Evolutionary conservation across 2,329 filamentous ascomycete species (phyloP).

Genomic region (Fusarium albidum): DNA sequence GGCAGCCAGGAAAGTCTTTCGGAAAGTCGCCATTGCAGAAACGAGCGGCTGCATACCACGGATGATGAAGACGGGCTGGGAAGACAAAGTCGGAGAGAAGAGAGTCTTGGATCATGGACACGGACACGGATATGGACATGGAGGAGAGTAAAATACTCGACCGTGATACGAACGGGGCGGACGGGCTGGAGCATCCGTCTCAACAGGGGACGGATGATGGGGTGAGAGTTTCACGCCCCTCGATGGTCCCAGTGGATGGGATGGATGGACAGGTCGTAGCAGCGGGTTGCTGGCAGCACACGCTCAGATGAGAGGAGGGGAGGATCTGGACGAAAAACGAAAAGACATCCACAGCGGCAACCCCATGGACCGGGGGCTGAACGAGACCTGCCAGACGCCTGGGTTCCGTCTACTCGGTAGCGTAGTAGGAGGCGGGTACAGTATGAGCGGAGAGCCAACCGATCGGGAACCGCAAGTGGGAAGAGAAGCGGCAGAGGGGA

Average conservation of each 20-base stretch:
- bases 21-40: conserved; percentile 66
- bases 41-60: conserved; percentile 58
- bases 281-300: conserved; percentile 12
- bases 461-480: conserved; percentile 21
- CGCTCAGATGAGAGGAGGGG: conserved; percentile 27
- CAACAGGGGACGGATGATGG: conserved; percentile 20
- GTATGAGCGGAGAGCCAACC: conserved; percentile 2
- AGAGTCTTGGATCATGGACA: conserved; percentile 30
- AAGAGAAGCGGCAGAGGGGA: conserved; percentile 5
- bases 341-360: neutral
- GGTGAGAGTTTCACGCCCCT: conserved; percentile 37
- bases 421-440: conserved; percentile 2
- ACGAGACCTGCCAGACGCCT: conserved; percentile 33
- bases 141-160: conserved; percentile 38
- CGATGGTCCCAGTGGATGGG: conserved; percentile 34
- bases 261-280: conserved; percentile 31
- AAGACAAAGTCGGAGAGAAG: neutral
- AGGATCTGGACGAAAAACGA: conserved; percentile 30
- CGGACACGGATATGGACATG: conserved; percentile 33
- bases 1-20: conserved; percentile 62
- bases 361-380: conserved; percentile 1
- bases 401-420: conserved; percentile 3
- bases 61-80: conserved; percentile 25
- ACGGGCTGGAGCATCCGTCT: conserved; percentile 19
- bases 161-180: conserved; percentile 17